phyloP scores from a whole-genome alignment of 1,284 basidiomycete genomes.

The Golubevia pallescens region DNA sequence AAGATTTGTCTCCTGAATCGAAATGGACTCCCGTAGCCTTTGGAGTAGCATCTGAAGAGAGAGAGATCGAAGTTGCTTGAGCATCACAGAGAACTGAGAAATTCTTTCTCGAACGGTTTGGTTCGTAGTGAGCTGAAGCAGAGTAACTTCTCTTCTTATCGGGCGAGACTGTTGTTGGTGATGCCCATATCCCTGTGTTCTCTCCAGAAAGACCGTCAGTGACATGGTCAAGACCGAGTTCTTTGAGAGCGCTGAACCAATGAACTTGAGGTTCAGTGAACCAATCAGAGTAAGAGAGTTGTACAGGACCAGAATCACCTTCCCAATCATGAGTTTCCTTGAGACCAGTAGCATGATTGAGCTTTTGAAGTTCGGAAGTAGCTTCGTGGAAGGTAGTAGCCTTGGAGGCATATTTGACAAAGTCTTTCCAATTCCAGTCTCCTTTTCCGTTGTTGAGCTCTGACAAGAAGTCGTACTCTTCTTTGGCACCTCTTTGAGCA shows the following conservation, averaged over 20 bases:
- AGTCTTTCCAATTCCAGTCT: constrained; percentile 38
- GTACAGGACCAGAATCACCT: constrained; percentile 28
- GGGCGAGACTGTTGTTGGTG: constrained; percentile 22
- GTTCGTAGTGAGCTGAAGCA: constrained; percentile 31
- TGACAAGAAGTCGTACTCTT: constrained; percentile 40
- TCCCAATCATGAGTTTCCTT: constrained; percentile 21
- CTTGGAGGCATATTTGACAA: constrained; percentile 23
- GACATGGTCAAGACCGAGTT: constrained; percentile 26
- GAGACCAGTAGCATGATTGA: constrained; percentile 19
- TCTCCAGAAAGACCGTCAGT: constrained; percentile 24
- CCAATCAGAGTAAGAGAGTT: constrained; percentile 38
- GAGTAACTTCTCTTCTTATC: constrained; percentile 25
- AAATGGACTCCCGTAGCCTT: constrained; percentile 35
- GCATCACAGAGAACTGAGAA: constrained; percentile 41
- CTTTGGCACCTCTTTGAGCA: constrained; percentile 38
- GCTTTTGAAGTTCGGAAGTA: constrained; percentile 25
- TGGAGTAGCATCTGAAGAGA: constrained; percentile 15
- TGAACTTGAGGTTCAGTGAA: constrained; percentile 36
- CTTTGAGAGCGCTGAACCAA: constrained; percentile 36
- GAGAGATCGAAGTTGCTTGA: constrained; percentile 27
- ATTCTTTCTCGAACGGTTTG: constrained; percentile 24
- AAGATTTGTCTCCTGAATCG: constrained; percentile 19
- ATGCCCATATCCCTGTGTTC: constrained; percentile 41
- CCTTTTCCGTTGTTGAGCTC: constrained; percentile 29
- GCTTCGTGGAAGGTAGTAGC: constrained; percentile 23